Evolutionary conservation across 2,329 filamentous ascomycete genomes (phyloP).

Genomic region (Hypoxylon sp.): DNA sequence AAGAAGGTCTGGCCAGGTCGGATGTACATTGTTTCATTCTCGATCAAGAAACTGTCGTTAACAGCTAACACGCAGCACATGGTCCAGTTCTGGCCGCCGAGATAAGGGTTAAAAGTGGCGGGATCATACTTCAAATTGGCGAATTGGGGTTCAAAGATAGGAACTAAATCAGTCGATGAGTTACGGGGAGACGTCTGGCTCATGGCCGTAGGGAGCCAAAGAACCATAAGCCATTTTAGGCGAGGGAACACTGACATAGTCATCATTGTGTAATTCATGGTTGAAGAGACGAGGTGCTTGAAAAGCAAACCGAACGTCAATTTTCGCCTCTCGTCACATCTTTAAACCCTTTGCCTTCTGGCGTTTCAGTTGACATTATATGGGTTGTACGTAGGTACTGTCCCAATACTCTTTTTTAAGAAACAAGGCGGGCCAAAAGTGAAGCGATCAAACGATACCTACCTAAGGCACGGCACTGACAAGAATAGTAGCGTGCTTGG

Average conservation of each 20-base stretch:
- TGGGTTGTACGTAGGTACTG: too few relatives aligned
- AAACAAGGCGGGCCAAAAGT: not conserved
- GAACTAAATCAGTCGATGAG: slow-evolving; percentile 22
- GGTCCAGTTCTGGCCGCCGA: slow-evolving; percentile 26
- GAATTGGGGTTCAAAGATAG: slow-evolving; percentile 18
- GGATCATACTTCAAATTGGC: slow-evolving; percentile 10
- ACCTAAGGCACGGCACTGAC: not conserved
- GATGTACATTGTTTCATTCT: slow-evolving; percentile 25
- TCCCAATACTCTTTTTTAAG: not conserved
- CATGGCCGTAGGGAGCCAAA: not conserved
- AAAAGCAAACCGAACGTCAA: not conserved
- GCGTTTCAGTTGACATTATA: too few relatives aligned
- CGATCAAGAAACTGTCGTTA: slow-evolving; percentile 27
- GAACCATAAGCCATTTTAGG: not conserved
- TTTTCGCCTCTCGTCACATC: too few relatives aligned
- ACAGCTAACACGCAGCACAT: slow-evolving; percentile 28
- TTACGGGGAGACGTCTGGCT: slow-evolving; percentile 2
- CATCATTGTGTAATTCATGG: not conserved
- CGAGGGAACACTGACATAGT: not conserved
- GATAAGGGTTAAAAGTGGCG: slow-evolving; percentile 16
- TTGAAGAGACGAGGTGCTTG: not conserved
- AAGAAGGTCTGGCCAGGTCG: slow-evolving; percentile 24
- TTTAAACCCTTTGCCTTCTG: too few relatives aligned
- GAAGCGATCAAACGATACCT: not conserved
- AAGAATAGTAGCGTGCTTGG: not conserved